Evolutionary conservation across 1,139 yeast species (phyloP), one percentile per base, ranked within the genome.

Genomic region (Suhomyces kunorum): DNA sequence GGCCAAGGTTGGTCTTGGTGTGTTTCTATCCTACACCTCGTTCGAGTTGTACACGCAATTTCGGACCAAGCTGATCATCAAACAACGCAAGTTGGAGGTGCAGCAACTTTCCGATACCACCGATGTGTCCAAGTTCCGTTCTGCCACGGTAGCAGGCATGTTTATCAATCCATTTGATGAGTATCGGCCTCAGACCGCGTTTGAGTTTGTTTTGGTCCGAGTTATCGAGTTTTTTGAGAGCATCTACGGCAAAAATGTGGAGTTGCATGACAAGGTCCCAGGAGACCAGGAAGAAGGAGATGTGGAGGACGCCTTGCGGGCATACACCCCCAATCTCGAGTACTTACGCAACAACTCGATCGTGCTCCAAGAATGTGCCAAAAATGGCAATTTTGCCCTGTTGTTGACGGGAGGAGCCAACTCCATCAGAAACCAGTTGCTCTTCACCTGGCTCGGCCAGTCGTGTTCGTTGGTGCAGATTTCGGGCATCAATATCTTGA

Each of bases 371-470:
- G 44, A 53, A 27, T 68, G 74, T 40, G 37, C 62, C 14, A 36
- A 43, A 5, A 30, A 38, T 2, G 54, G 56, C 11, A 55, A 61
- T 39, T 66, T 56, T 40, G 45, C 38, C 7, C 32, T 43, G 6
- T 35, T 18, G 26, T 12, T 37, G 14, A 32, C 28, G 7, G 41
- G 38, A 4, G 34, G 32, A 8, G 68, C 75, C 20, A 24, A 28
- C 4, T 50, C 66, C 1, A 40, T 76, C 5, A 46, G 63, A 13
- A 66, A 77, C 26, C 73, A 85, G 47, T 51, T 86, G 51, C 68
- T 84, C 4, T 79, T 84, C 54, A 88, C 97, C 0, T 90, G 98
- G 98, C 61, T 90, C 29, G 98, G 98, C 3, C 98, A 90, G 58
- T 84, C 95, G 38, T 88, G 97, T 60, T 78, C 92, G 3, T 75